Evolutionary conservation across 1,284 basidiomycete genomes (phyloP), one percentile per base, ranked within the genome.

Genomic region (Austroboletus niveus): DNA sequence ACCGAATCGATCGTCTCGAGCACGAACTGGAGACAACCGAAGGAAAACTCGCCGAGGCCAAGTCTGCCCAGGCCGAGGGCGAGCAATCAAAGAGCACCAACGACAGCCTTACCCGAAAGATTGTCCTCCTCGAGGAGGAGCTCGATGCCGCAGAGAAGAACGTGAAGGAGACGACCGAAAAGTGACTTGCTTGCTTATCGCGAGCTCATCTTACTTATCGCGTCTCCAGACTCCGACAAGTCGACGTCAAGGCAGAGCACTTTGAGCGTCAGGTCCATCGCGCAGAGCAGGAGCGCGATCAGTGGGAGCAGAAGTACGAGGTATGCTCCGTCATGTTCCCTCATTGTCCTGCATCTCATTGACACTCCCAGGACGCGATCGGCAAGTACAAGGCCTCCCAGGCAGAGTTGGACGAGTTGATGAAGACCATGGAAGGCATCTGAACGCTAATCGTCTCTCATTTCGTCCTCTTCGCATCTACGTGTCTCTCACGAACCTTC

Each of bases 171-270:
- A 94, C 93, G 2, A 90, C 92, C 31, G 97, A 98, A 75, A 98
- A 96, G 96, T 97, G 68, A 65, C 92, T 80, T 43, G 22, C 42
- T 36, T 17, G 48, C 31, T 52, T 38, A 39, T 53, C 56, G 29
- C 54, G 30, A 45, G 48, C 60, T 61, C 51, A 9, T 34, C 32
- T 10, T 14, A 34, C 32, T 10, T 6, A 61, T 58, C 43, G 34
- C 52, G 31, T 54, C 27, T 53, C 29, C 65, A 98, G 95, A 73
- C 81, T 99, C 62, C 84, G 97, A 60, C 94, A 98, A 71, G 93
- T 96, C 52, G 97, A 99, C 70, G 90, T 99, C 74, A 98, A 98
- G 79, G 95, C 97, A 22, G 97, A 99, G 73, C 94, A 98, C 78
- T 97, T 94, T 72, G 96, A 98, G 75, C 85, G 95, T 50, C 92